Percentiles rank a stretch among this genome's conserved stretches.
Evolutionary conservation across 768 basidiomycete genomes (phyloP).

Genomic region (Ramaria sp.): DNA sequence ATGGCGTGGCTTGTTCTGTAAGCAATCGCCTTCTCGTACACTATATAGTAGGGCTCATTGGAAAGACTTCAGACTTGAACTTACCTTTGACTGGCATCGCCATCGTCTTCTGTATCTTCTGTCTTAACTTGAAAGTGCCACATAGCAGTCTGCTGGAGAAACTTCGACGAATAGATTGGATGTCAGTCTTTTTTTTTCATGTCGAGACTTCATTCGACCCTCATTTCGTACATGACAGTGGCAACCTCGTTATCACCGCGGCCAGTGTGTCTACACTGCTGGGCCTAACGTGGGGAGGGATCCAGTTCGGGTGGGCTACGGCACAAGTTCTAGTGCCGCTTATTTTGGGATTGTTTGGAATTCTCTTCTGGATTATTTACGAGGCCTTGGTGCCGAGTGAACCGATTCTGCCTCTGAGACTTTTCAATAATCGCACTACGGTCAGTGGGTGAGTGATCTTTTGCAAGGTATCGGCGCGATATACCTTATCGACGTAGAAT

Average conservation of each 20-base stretch:
- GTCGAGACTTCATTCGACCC: no score
- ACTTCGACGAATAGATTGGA: no score
- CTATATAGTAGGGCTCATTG: no score
- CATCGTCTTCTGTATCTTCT: no score
- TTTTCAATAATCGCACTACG: not conserved
- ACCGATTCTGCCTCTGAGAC: not conserved
- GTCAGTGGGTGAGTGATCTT: not conserved
- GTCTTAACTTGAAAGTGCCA: no score
- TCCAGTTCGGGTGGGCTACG: conserved; percentile 25
- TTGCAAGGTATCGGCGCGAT: not conserved
- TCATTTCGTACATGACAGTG: not conserved
- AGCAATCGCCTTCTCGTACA: no score
- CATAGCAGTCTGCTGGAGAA: no score
- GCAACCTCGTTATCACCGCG: conserved; percentile 9
- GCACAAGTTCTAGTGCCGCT: conserved; percentile 25
- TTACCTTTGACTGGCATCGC: no score
- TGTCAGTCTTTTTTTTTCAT: no score
- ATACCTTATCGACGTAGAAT: no score
- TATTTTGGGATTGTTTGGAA: conserved; percentile 20
- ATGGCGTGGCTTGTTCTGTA: no score
- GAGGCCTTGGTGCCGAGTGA: conserved; percentile 13
- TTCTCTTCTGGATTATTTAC: conserved; percentile 16
- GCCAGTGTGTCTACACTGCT: conserved; percentile 8
- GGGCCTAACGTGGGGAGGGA: conserved; percentile 25
- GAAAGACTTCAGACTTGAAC: no score